These are phyloP conservation scores for Clavispora asparagi DNA, from an alignment of 805 yeast species.

Conservation along the genomic window DNA sequence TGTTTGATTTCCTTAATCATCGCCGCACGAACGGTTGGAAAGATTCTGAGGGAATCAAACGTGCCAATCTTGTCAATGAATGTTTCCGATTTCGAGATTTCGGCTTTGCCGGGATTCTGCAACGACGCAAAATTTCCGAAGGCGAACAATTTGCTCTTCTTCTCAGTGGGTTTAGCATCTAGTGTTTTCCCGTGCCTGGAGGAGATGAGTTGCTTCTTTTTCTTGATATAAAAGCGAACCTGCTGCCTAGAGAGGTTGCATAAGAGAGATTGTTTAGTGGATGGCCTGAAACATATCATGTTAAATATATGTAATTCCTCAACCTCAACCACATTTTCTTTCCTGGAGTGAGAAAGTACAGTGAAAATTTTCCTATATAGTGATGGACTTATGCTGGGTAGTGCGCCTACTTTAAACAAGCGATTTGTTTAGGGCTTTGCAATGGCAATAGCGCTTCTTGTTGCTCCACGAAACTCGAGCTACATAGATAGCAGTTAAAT, in stretches of 20 bases:
- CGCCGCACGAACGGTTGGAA: conserved; percentile 62
- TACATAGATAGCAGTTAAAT: too few species aligned
- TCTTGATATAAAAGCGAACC: conserved; percentile 3
- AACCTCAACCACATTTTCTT: background rate
- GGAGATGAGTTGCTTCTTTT: conserved; percentile 8
- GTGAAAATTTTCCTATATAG: conserved; percentile 1
- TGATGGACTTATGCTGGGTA: background rate
- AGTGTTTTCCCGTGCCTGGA: conserved; percentile 11
- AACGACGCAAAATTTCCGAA: conserved; percentile 20
- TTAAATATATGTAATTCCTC: background rate
- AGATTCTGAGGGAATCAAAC: conserved; percentile 62
- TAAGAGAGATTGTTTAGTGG: background rate
- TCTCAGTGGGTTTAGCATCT: conserved; percentile 15
- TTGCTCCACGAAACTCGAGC: too few species aligned
- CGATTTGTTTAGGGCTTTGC: background rate
- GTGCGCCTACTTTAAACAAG: background rate
- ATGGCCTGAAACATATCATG: background rate
- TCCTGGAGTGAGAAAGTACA: background rate
- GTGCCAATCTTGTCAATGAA: conserved; percentile 44
- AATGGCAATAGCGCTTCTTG: background rate
- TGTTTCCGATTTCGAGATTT: conserved; percentile 16
- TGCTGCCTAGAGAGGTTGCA: background rate
- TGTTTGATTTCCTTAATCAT: conserved; percentile 49
- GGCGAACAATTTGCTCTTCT: conserved; percentile 12
- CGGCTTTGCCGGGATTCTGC: conserved; percentile 13